Percentiles rank a stretch among this genome's conserved stretches.
These are phyloP conservation scores for Modicella reniformis DNA, from an alignment of 371 early-diverging fungal species.

Conservation along the genomic window DNA sequence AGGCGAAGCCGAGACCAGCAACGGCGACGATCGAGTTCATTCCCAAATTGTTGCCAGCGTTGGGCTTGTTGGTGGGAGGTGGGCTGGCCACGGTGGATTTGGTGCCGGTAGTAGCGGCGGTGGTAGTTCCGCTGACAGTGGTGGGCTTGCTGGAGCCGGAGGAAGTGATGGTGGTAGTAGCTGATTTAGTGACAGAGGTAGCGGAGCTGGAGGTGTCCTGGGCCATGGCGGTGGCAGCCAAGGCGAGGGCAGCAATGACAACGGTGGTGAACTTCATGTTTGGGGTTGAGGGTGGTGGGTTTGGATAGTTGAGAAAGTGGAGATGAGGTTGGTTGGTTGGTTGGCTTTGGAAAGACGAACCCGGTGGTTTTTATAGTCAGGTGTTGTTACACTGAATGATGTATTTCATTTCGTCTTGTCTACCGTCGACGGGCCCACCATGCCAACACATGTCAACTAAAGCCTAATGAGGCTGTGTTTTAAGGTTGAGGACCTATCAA, in stretches of 20 bases:
- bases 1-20: conserved; percentile 19
- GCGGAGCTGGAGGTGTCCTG: not conserved
- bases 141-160: not conserved
- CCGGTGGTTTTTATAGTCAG: too few species aligned
- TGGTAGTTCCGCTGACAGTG: not conserved
- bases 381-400: too few species aligned
- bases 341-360: too few species aligned
- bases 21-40: conserved; percentile 21
- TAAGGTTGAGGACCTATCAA: too few species aligned
- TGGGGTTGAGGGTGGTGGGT: too few species aligned
- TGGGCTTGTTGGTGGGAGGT: not conserved
- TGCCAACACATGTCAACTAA: too few species aligned
- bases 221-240: conserved; percentile 8
- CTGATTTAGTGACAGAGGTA: not conserved
- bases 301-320: too few species aligned
- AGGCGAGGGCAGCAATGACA: conserved; percentile 13
- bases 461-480: too few species aligned
- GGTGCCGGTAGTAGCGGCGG: not conserved
- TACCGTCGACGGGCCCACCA: too few species aligned
- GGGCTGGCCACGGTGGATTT: not conserved
- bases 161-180: not conserved
- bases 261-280: conserved; percentile 30
- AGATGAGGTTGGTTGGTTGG: too few species aligned
- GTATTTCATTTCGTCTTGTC: too few species aligned
- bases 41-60: not conserved